Conservation (phyloP, 1,284 basidiomycete genomes). For the Pseudozyma flocculosa region DNA sequence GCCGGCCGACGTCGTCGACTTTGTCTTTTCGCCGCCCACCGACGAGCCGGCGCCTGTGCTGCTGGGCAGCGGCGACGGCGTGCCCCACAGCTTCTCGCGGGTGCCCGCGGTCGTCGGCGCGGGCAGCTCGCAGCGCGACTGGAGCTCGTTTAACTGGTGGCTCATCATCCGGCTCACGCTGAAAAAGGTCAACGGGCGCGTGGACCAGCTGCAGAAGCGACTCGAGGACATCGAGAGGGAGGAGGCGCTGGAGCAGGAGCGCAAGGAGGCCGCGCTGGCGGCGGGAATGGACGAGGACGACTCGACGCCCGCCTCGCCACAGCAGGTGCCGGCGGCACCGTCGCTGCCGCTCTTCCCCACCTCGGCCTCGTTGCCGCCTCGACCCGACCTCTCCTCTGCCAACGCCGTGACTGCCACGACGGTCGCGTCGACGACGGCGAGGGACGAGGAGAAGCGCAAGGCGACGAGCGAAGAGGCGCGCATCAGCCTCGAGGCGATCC, state of each 20-base stretch:
- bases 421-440: background rate
- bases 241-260: slow-evolving; percentile 34
- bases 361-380: slow-evolving; percentile 17
- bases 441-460: slow-evolving; percentile 9
- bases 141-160: slow-evolving; percentile 52
- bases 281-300: slow-evolving; percentile 19
- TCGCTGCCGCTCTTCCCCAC: slow-evolving; percentile 38
- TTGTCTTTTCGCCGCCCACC: slow-evolving; percentile 68
- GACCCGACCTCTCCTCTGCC: slow-evolving; percentile 8
- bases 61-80: slow-evolving; percentile 9
- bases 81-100: slow-evolving; percentile 11
- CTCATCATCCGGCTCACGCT: slow-evolving; percentile 44
- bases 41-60: slow-evolving; percentile 12
- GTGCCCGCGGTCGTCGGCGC: background rate
- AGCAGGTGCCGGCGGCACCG: slow-evolving; percentile 2
- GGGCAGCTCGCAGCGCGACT: slow-evolving; percentile 37
- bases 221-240: slow-evolving; percentile 32
- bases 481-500: slow-evolving; percentile 44
- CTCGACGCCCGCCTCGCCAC: background rate
- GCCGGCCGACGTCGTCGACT: slow-evolving; percentile 83
- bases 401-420: too few species aligned
- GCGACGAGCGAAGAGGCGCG: slow-evolving; percentile 29
- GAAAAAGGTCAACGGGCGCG: slow-evolving; percentile 56
- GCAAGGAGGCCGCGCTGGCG: slow-evolving; percentile 31
- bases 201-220: slow-evolving; percentile 49